Percentiles rank a stretch among this genome's conserved stretches.
Conservation (phyloP, 352 stramenopile species). For the Globisporangium acanthophoron region DNA sequence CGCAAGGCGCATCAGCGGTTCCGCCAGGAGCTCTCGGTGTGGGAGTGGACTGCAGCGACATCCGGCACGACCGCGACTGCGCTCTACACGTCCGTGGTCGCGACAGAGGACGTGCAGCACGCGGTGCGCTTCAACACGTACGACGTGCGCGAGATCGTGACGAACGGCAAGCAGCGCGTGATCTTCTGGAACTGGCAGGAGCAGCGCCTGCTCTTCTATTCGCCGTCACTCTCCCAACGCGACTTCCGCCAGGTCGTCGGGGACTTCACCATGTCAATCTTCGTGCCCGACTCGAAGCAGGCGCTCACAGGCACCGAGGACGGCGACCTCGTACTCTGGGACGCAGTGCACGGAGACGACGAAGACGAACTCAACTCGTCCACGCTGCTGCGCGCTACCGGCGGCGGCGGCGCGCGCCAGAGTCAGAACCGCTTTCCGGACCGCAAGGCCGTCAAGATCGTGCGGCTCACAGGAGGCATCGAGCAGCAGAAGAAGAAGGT, state of each 20-base stretch:
- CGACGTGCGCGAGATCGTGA: conserved; percentile 87
- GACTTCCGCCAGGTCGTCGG: conserved; percentile 82
- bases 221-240: conserved; percentile 71
- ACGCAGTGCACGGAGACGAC: conserved; percentile 31
- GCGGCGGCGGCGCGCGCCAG: neutral
- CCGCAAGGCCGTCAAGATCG: conserved; percentile 80
- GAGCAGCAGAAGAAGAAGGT: conserved; percentile 42
- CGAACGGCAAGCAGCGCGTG: conserved; percentile 78
- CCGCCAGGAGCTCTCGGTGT: conserved; percentile 80
- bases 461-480: conserved; percentile 47
- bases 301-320: conserved; percentile 84
- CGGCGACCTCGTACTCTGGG: conserved; percentile 88
- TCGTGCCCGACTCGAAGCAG: conserved; percentile 80
- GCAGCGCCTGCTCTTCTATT: conserved; percentile 78
- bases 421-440: conserved; percentile 34
- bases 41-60: conserved; percentile 76
- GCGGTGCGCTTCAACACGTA: conserved; percentile 88
- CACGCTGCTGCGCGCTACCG: conserved; percentile 3
- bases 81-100: conserved; percentile 61
- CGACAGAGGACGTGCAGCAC: conserved; percentile 70
- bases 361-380: conserved; percentile 21
- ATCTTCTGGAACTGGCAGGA: conserved; percentile 89
- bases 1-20: conserved; percentile 24
- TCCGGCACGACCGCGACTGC: conserved; percentile 12
- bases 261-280: conserved; percentile 83